phyloP scores from a whole-genome alignment of 768 basidiomycete species.

The Tricholoma saponaceum region DNA sequence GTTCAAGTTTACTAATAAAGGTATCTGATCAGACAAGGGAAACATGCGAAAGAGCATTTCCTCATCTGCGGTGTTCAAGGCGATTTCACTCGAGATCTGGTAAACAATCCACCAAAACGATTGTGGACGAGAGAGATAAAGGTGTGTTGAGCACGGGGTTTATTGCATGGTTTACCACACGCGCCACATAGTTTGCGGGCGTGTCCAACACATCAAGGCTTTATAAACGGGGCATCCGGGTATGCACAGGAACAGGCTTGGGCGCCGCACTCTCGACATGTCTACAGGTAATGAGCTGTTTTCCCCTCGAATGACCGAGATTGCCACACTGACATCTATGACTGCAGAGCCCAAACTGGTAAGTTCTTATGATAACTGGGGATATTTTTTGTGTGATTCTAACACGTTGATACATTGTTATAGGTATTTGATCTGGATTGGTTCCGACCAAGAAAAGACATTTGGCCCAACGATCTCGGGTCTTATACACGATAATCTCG shows the following conservation, averaged over 20 bases:
- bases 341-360: slow-evolving; percentile 46
- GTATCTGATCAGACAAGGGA: slow-evolving; percentile 52
- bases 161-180: background rate
- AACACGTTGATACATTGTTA: background rate
- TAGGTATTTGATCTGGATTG: slow-evolving; percentile 83
- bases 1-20: slow-evolving; percentile 1
- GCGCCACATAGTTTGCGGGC: slow-evolving; percentile 57
- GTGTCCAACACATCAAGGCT: slow-evolving; percentile 76
- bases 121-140: slow-evolving; percentile 83
- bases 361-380: slow-evolving; percentile 11
- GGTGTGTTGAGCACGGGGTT: slow-evolving; percentile 32
- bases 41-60: slow-evolving; percentile 71
- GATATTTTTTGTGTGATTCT: background rate
- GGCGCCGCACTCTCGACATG: slow-evolving; percentile 80
- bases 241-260: slow-evolving; percentile 83
- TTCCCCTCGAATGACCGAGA: background rate
- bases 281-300: slow-evolving; percentile 55
- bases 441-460: slow-evolving; percentile 82
- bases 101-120: slow-evolving; percentile 64
- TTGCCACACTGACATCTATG: slow-evolving; percentile 8
- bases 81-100: slow-evolving; percentile 74
- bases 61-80: slow-evolving; percentile 84
- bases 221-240: slow-evolving; percentile 78
- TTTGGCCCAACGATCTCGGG: slow-evolving; percentile 78
- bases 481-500: slow-evolving; percentile 63